Evolutionary conservation across 805 yeast genomes (phyloP).

Genomic region (Metschnikowia kofuensis): DNA sequence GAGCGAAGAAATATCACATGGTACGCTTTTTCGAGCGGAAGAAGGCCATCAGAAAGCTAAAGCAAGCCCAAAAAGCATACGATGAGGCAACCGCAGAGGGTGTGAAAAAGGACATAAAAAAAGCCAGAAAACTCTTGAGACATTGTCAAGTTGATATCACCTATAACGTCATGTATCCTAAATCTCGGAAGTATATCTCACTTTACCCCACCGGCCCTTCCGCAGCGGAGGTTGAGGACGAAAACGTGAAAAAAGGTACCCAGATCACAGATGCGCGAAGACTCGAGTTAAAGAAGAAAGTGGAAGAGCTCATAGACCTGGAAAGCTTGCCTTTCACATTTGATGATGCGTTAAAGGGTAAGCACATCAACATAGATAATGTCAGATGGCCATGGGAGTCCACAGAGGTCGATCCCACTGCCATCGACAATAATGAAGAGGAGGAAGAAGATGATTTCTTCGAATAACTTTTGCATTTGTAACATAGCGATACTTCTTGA

Average conservation of each 20-base stretch:
- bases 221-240: constrained; percentile 26
- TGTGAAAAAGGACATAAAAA: constrained; percentile 38
- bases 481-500: constrained; percentile 22
- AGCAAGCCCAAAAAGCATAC: constrained; percentile 42
- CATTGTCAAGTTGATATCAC: constrained; percentile 69
- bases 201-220: constrained; percentile 53
- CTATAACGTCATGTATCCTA: constrained; percentile 76
- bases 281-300: constrained; percentile 44
- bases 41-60: constrained; percentile 74
- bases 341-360: constrained; percentile 45
- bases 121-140: constrained; percentile 46
- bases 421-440: constrained; percentile 19
- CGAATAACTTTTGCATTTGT: constrained; percentile 17
- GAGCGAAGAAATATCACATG: constrained; percentile 82
- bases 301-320: constrained; percentile 50
- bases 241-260: constrained; percentile 41
- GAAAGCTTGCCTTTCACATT: constrained; percentile 53
- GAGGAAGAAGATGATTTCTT: constrained; percentile 28
- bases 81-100: constrained; percentile 34
- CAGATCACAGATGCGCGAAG: constrained; percentile 42
- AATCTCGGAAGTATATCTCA: constrained; percentile 73
- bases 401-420: constrained; percentile 46
- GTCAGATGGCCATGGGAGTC: constrained; percentile 17
- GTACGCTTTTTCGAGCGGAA: constrained; percentile 87
- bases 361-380: constrained; percentile 26